Conservation (phyloP, 768 basidiomycete genomes). For the Jaapia argillacea region DNA sequence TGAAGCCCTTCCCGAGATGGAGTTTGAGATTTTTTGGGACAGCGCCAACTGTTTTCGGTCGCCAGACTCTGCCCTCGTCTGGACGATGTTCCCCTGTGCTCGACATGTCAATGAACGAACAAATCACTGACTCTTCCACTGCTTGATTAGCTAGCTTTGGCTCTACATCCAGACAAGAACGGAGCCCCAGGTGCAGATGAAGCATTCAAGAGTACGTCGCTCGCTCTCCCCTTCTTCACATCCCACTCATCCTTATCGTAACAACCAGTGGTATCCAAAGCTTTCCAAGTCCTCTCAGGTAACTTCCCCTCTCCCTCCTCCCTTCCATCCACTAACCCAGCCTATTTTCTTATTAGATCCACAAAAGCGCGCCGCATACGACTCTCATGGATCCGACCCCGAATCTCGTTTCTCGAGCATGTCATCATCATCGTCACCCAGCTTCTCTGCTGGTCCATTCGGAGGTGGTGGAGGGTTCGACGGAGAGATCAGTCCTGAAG, state of each 20-base stretch:
- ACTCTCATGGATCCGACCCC: constrained; percentile 81
- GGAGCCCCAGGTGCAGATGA: constrained; percentile 98
- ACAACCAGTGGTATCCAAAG: constrained; percentile 86
- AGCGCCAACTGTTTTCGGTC: too few relatives aligned
- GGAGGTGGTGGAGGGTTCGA: constrained; percentile 44
- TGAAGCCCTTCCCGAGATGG: too few relatives aligned
- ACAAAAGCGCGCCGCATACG: constrained; percentile 82
- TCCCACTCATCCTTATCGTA: constrained; percentile 6
- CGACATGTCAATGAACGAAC: neutral
- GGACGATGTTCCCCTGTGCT: too few relatives aligned
- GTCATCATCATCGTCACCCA: constrained; percentile 44
- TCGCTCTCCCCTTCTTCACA: constrained; percentile 2
- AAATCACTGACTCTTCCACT: constrained; percentile 2
- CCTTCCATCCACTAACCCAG: constrained; percentile 2
- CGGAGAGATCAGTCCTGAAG: constrained; percentile 88
- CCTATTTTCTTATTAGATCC: constrained; percentile 38
- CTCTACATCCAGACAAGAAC: constrained; percentile 88
- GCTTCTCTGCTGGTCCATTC: constrained; percentile 42
- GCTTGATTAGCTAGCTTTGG: constrained; percentile 62
- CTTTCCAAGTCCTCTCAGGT: constrained; percentile 91
- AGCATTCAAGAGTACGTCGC: constrained; percentile 84
- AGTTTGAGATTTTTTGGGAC: neutral
- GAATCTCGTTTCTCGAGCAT: constrained; percentile 72
- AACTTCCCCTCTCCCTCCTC: constrained; percentile 1
- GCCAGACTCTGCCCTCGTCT: too few relatives aligned